These are phyloP conservation scores for Halophytophthora polymorphica DNA, from an alignment of 352 stramenopile species.

Conservation along the genomic window DNA sequence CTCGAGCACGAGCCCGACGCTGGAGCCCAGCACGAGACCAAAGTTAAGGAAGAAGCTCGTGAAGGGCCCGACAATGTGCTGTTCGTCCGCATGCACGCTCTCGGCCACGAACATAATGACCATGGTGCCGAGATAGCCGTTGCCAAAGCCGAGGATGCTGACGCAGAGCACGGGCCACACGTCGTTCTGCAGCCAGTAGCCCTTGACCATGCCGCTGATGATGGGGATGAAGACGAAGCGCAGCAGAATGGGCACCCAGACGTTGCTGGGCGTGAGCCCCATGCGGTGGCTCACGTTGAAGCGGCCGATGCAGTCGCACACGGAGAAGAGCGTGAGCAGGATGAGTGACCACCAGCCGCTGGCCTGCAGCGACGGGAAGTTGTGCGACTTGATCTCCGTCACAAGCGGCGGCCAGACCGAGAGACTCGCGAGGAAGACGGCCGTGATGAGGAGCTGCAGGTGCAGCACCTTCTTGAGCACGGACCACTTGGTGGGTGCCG, in stretches of 20 bases:
- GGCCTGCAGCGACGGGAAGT: conserved; percentile 62
- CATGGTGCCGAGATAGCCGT: conserved; percentile 78
- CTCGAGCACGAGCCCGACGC: conserved; percentile 57
- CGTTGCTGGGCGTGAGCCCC: conserved; percentile 52
- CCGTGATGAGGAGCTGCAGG: conserved; percentile 63
- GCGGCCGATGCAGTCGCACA: conserved; percentile 66
- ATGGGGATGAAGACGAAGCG: conserved; percentile 65
- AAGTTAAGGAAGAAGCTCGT: conserved; percentile 87
- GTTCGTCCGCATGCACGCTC: conserved; percentile 65
- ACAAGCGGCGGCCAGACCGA: conserved; percentile 77
- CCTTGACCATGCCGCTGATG: conserved; percentile 71
- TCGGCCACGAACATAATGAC: conserved; percentile 83
- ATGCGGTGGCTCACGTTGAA: conserved; percentile 72
- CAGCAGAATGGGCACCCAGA: conserved; percentile 59
- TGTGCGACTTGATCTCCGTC: conserved; percentile 82
- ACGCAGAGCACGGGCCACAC: conserved; percentile 74
- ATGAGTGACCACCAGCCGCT: conserved; percentile 83
- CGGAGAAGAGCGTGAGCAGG: conserved; percentile 72
- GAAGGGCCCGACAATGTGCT: conserved; percentile 70
- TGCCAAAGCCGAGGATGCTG: conserved; percentile 62
- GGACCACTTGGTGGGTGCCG: conserved; percentile 53
- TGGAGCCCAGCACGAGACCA: conserved; percentile 76
- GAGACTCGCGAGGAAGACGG: conserved; percentile 70
- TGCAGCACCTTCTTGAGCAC: conserved; percentile 67
- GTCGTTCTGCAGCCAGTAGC: conserved; percentile 65